Evolutionary conservation across 202 grass and related monocot genomes (phyloP).

Genomic region (Cymbopogon flexuosus): DNA sequence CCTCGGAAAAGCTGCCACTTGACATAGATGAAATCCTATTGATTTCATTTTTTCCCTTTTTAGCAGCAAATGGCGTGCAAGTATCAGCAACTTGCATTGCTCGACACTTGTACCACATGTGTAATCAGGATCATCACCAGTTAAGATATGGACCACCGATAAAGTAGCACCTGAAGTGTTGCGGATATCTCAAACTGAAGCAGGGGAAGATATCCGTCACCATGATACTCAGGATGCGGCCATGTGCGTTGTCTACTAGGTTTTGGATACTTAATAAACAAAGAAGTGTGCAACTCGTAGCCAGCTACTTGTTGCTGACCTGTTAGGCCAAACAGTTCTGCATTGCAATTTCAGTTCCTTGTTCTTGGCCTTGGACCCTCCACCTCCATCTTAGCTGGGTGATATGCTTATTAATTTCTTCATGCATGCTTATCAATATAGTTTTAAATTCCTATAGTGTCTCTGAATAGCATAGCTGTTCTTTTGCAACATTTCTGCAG

Average conservation of each 20-base stretch:
- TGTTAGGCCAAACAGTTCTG: slow-evolving; percentile 6
- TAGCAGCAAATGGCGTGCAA: slow-evolving; percentile 17
- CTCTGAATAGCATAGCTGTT: background rate
- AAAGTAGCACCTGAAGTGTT: slow-evolving; percentile 31
- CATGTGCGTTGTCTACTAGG: slow-evolving; percentile 16
- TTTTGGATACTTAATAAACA: background rate
- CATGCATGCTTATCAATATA: background rate
- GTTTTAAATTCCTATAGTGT: background rate
- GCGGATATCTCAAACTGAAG: background rate
- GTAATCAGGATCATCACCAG: background rate
- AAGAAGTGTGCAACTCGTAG: background rate
- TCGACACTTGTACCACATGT: slow-evolving; percentile 24
- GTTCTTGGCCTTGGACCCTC: background rate
- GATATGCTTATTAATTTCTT: background rate
- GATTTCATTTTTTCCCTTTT: background rate
- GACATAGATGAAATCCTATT: background rate
- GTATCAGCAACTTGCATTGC: slow-evolving; percentile 9
- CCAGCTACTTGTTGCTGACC: background rate
- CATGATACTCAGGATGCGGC: slow-evolving; percentile 18
- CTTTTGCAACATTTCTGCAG: slow-evolving; percentile 6
- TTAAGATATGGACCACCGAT: slow-evolving; percentile 23
- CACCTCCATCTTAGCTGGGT: background rate
- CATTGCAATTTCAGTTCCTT: background rate
- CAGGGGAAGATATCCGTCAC: background rate
- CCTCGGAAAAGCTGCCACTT: background rate